These are phyloP conservation scores for Ochromonas danica DNA, from an alignment of 108 stramenopile species.

Conservation along the genomic window DNA sequence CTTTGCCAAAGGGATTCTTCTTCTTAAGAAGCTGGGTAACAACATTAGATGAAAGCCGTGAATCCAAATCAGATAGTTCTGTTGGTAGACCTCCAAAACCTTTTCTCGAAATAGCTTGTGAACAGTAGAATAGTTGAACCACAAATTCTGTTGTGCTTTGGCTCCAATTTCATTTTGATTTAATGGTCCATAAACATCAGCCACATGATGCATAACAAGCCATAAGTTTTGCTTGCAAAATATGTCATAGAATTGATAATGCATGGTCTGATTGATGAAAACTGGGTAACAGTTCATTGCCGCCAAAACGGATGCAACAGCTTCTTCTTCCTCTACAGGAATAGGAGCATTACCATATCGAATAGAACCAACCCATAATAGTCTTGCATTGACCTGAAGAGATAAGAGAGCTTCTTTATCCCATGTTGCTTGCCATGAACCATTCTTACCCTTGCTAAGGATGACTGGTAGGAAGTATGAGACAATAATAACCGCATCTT, in stretches of 20 bases:
- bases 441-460: background rate
- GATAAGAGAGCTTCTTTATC: slow-evolving; percentile 90
- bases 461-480: slow-evolving; percentile 42
- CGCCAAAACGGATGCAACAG: slow-evolving; percentile 73
- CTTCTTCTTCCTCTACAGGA: slow-evolving; percentile 71
- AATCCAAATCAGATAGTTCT: slow-evolving; percentile 66
- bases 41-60: slow-evolving; percentile 67
- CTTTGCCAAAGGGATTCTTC: slow-evolving; percentile 44
- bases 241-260: slow-evolving; percentile 45
- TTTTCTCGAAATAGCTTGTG: slow-evolving; percentile 59
- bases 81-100: slow-evolving; percentile 65
- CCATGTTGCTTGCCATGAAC: slow-evolving; percentile 61
- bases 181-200: slow-evolving; percentile 68
- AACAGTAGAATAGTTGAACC: slow-evolving; percentile 63
- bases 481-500: slow-evolving; percentile 47
- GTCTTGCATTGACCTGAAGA: slow-evolving; percentile 84
- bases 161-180: slow-evolving; percentile 78
- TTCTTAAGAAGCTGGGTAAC: slow-evolving; percentile 59
- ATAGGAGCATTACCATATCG: slow-evolving; percentile 65
- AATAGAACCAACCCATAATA: slow-evolving; percentile 75
- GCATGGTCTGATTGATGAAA: slow-evolving; percentile 64
- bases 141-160: slow-evolving; percentile 70
- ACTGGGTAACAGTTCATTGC: slow-evolving; percentile 94
- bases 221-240: slow-evolving; percentile 68
- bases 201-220: slow-evolving; percentile 64